Conservation (phyloP, 2,329 filamentous ascomycete genomes). For the Xylaria sp. region DNA sequence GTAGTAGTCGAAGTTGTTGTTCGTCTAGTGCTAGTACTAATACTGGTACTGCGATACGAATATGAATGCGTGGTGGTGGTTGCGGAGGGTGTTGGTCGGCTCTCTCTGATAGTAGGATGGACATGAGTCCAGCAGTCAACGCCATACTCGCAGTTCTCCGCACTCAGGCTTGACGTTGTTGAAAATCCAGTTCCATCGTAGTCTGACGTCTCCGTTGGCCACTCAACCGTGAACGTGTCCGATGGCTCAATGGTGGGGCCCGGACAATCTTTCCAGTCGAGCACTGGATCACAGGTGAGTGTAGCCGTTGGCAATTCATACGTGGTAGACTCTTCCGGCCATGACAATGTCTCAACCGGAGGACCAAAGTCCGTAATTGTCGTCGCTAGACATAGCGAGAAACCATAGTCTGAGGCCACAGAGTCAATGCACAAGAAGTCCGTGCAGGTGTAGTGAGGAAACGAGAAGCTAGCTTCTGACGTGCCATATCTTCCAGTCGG, state of each 20-base stretch:
- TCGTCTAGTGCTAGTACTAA: conserved; percentile 19
- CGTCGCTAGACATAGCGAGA: conserved; percentile 17
- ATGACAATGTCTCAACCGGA: conserved; percentile 1
- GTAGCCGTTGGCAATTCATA: neutral
- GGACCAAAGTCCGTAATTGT: conserved; percentile 3
- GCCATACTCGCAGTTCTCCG: conserved; percentile 2
- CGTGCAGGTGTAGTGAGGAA: conserved; percentile 28
- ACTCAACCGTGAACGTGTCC: neutral
- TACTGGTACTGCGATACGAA: conserved; percentile 28
- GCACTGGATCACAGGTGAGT: conserved; percentile 16
- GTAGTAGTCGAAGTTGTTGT: conserved; percentile 8
- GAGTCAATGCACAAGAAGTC: conserved; percentile 33
- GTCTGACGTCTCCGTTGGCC: conserved; percentile 15
- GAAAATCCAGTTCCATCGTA: conserved; percentile 8
- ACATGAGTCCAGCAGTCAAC: neutral
- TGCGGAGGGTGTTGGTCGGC: neutral
- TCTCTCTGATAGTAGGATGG: conserved; percentile 4
- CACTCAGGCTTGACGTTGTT: neutral
- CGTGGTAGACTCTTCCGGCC: neutral
- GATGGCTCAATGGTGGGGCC: neutral
- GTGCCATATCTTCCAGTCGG: conserved; percentile 31
- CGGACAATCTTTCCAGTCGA: conserved; percentile 19
- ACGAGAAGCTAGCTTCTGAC: conserved; percentile 18
- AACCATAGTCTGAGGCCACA: conserved; percentile 28
- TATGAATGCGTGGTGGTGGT: conserved; percentile 23